Percentiles rank a stretch among this genome's conserved stretches.
These are phyloP conservation scores for Cephalotrichum gorgonifer DNA, from an alignment of 2,329 filamentous ascomycete genomes.

Conservation along the genomic window DNA sequence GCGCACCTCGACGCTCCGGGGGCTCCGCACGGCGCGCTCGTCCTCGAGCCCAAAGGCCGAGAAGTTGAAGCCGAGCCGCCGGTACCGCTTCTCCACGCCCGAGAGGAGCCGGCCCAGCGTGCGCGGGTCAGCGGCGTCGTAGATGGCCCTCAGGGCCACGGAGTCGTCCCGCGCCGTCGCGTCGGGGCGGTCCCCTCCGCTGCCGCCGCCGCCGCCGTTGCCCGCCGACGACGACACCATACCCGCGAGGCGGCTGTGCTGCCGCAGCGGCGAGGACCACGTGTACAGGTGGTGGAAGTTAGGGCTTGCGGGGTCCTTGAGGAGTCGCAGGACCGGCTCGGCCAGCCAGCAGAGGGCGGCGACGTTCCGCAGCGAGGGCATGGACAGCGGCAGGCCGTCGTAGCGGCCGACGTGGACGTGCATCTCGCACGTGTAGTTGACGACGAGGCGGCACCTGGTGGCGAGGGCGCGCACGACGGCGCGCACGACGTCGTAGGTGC, in stretches of 20 bases:
- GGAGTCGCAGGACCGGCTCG: conserved; percentile 22
- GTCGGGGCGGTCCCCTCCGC: no score
- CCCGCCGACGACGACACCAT: no score
- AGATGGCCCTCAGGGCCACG: conserved; percentile 13
- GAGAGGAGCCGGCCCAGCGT: conserved; percentile 25
- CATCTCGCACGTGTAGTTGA: conserved; percentile 26
- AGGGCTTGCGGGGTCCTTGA: conserved; percentile 24
- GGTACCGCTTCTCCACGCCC: conserved; percentile 18
- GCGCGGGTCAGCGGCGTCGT: conserved; percentile 13
- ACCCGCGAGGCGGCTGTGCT: conserved; percentile 7
- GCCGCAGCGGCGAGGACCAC: conserved; percentile 18
- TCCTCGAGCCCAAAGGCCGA: conserved; percentile 25
- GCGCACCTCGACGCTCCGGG: conserved; percentile 26
- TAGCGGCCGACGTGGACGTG: conserved; percentile 26
- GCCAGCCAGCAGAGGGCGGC: conserved; percentile 24
- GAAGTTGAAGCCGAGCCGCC: conserved; percentile 29
- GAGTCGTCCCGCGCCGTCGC: not conserved
- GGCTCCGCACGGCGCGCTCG: conserved; percentile 19
- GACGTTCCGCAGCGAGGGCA: conserved; percentile 22
- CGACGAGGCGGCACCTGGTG: conserved; percentile 14
- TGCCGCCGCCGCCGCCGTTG: no score
- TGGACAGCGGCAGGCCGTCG: conserved; percentile 19
- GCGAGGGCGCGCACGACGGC: conserved; percentile 15
- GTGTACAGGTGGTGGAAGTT: conserved; percentile 26
- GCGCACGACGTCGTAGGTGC: conserved; percentile 11